A percentile compares a stretch with the other conserved stretches of the same genome.
Conservation (phyloP, 495 filamentous ascomycete genomes). For the Tirmania nivea region DNA sequence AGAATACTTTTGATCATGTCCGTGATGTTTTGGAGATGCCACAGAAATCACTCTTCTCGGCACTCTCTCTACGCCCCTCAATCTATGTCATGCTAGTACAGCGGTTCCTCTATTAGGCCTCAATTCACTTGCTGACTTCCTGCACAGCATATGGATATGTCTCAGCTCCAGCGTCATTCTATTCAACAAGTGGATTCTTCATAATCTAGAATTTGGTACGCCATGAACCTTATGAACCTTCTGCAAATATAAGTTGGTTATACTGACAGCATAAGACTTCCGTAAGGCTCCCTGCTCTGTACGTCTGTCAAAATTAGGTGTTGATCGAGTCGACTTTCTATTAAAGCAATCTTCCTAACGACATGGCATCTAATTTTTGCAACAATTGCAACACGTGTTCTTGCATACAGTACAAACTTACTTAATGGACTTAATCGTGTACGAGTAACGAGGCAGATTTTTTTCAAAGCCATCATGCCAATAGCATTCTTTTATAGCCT, state of each 20-base stretch:
- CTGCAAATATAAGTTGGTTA: neutral
- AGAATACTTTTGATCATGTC: too few relatives aligned
- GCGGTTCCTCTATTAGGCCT: neutral
- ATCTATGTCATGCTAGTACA: conserved; percentile 66
- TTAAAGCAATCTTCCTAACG: conserved; percentile 44
- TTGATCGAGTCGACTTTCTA: conserved; percentile 2
- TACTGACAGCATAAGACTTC: conserved; percentile 23
- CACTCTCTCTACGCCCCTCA: conserved; percentile 42
- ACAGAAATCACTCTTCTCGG: neutral
- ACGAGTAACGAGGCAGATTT: conserved; percentile 83
- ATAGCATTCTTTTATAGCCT: conserved; percentile 86
- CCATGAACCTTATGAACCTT: neutral
- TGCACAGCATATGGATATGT: conserved; percentile 61
- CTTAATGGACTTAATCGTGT: conserved; percentile 79
- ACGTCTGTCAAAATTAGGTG: neutral
- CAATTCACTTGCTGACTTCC: conserved; percentile 11
- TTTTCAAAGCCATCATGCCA: conserved; percentile 74
- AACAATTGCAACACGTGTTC: conserved; percentile 71
- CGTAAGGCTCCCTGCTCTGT: neutral
- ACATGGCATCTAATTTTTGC: conserved; percentile 85
- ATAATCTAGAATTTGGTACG: conserved; percentile 66
- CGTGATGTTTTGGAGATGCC: neutral
- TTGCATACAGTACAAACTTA: conserved; percentile 62
- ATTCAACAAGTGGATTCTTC: conserved; percentile 97
- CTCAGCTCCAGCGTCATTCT: conserved; percentile 84